phyloP scores from a whole-genome alignment of 202 grass and related monocot genomes.

The Schoenoplectus tabernaemontani region DNA sequence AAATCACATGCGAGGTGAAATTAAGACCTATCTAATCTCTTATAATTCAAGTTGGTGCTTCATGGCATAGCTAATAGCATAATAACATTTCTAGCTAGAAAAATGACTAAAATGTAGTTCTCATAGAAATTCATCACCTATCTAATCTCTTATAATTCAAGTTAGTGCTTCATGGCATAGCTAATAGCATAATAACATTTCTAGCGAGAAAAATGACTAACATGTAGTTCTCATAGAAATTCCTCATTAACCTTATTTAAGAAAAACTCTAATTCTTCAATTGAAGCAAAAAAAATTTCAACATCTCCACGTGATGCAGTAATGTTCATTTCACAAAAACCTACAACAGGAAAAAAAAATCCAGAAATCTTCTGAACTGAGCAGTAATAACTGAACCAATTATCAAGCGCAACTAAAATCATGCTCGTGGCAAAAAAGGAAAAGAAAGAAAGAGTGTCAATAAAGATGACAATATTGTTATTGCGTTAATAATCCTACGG shows the following conservation, averaged over 20 bases:
- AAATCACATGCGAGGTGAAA: background rate
- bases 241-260: background rate
- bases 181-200: background rate
- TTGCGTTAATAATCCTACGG: background rate
- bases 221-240: background rate
- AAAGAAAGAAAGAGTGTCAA: background rate
- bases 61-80: background rate
- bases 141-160: background rate
- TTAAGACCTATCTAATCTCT: background rate
- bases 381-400: background rate
- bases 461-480: background rate
- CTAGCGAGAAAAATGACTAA: background rate
- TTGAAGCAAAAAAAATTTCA: background rate
- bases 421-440: background rate
- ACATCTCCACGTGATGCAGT: background rate
- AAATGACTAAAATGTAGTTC: background rate
- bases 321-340: background rate
- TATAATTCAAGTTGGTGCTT: background rate
- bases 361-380: background rate
- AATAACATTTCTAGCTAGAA: background rate
- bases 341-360: background rate
- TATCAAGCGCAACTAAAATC: conserved; percentile 4
- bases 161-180: background rate
- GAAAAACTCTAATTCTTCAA: background rate
- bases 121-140: background rate